phyloP scores from a whole-genome alignment of 129 eudicot genomes.

The Artemisia argyi region DNA sequence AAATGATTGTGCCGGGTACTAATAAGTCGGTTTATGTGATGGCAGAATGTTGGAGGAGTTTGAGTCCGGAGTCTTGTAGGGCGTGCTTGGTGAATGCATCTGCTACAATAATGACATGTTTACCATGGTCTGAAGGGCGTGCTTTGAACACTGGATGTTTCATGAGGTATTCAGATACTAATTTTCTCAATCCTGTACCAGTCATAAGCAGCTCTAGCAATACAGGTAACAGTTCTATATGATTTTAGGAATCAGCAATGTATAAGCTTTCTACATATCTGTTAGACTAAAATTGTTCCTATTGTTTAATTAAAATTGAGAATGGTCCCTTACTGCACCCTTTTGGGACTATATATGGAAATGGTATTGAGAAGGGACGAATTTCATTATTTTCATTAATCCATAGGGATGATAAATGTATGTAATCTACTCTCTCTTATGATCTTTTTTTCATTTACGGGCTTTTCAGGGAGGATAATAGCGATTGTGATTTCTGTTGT shows the following conservation, averaged over 20 bases:
- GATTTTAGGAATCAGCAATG: background rate
- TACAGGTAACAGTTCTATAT: conserved; percentile 6
- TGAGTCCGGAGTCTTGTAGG: conserved; percentile 36
- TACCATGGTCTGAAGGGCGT: conserved; percentile 65
- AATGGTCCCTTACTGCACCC: too few species aligned
- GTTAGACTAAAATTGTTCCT: too few species aligned
- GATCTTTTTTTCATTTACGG: background rate
- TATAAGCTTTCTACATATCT: background rate
- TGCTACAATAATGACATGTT: conserved; percentile 38
- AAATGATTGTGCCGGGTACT: conserved; percentile 23
- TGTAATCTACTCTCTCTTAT: background rate
- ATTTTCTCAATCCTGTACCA: conserved; percentile 60
- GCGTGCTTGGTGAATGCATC: conserved; percentile 67
- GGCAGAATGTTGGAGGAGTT: conserved; percentile 73
- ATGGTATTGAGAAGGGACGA: too few species aligned
- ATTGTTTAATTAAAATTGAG: too few species aligned
- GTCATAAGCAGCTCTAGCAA: conserved; percentile 39
- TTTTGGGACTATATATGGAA: too few species aligned
- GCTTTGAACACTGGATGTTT: conserved; percentile 70
- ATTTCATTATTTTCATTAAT: too few species aligned
- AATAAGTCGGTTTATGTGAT: conserved; percentile 51
- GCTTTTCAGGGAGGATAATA: conserved; percentile 45
- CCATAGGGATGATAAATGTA: too few species aligned
- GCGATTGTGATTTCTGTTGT: conserved; percentile 45
- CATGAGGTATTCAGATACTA: conserved; percentile 72